Percentiles rank a stretch among this genome's conserved stretches.
phyloP scores from a whole-genome alignment of 1,284 basidiomycete genomes.

The Ustilago crameri region DNA sequence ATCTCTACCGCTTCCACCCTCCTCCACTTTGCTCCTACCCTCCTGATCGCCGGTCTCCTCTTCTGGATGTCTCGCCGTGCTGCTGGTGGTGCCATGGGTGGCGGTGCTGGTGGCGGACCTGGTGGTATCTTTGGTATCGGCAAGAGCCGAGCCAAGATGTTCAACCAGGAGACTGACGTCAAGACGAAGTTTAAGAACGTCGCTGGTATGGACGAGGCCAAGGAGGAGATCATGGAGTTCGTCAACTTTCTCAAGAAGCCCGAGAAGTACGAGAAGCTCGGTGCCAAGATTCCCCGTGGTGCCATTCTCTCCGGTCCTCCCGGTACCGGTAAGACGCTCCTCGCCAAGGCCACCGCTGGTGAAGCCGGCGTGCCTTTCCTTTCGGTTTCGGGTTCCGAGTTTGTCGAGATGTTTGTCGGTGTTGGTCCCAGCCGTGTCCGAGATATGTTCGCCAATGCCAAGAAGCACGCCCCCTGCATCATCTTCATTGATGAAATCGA shows the following conservation, averaged over 20 bases:
- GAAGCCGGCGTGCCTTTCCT: constrained; percentile 98
- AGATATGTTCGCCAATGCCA: constrained; percentile 95
- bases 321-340: constrained; percentile 96
- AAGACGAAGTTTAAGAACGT: constrained; percentile 94
- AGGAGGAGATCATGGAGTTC: constrained; percentile 99
- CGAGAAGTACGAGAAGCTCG: constrained; percentile 90
- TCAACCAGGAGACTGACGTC: constrained; percentile 97
- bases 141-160: constrained; percentile 92
- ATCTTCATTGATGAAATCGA: constrained; percentile 76
- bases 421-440: constrained; percentile 97
- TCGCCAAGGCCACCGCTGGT: constrained; percentile 97
- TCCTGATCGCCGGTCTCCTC: constrained; percentile 88
- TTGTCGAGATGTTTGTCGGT: constrained; percentile 99
- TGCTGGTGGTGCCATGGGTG: constrained; percentile 67
- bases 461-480: constrained; percentile 97
- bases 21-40: constrained; percentile 91
- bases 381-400: constrained; percentile 97
- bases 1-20: constrained; percentile 84
- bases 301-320: constrained; percentile 98
- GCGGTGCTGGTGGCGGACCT: constrained; percentile 71
- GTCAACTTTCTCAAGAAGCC: constrained; percentile 99
- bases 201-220: constrained; percentile 99
- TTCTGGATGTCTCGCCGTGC: constrained; percentile 89
- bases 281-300: constrained; percentile 97
- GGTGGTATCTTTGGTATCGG: constrained; percentile 98